Evolutionary conservation across 1,284 basidiomycete genomes (phyloP).

Genomic region (Ustilago hordei): DNA sequence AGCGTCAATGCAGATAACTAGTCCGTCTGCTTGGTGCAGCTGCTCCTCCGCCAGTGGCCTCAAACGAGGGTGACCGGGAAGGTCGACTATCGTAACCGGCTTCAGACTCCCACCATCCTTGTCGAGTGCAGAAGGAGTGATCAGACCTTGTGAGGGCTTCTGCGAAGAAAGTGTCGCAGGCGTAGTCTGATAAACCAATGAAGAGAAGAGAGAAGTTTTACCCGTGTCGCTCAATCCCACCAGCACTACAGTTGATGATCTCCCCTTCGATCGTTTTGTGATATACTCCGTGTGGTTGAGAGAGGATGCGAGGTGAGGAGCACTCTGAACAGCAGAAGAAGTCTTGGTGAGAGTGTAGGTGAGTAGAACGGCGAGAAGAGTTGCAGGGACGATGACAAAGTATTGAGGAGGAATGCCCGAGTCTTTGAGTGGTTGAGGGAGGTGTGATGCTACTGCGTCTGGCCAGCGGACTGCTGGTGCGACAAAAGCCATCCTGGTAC

Average conservation of each 20-base stretch:
- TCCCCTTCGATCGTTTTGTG: constrained; percentile 26
- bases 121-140: constrained; percentile 1
- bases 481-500: constrained; percentile 31
- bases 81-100: constrained; percentile 53
- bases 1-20: constrained; percentile 67
- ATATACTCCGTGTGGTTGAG: constrained; percentile 6
- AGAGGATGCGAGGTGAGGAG: constrained; percentile 15
- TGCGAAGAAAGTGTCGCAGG: constrained; percentile 60
- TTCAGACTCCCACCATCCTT: constrained; percentile 8
- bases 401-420: constrained; percentile 41
- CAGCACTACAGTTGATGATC: constrained; percentile 53
- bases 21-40: constrained; percentile 52
- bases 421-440: constrained; percentile 39
- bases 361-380: constrained; percentile 48
- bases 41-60: constrained; percentile 53
- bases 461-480: constrained; percentile 55
- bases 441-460: constrained; percentile 40
- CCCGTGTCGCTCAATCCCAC: constrained; percentile 59
- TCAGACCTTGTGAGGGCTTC: constrained; percentile 39
- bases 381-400: constrained; percentile 50
- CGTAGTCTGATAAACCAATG: constrained; percentile 55
- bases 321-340: constrained; percentile 17
- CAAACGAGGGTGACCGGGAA: constrained; percentile 64
- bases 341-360: constrained; percentile 48
- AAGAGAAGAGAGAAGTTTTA: constrained; percentile 63